A percentile compares a stretch with the other conserved stretches of the same genome.
These are phyloP conservation scores for Phanerodontia chrysosporium DNA, from an alignment of 768 basidiomycete species.

Conservation along the genomic window DNA sequence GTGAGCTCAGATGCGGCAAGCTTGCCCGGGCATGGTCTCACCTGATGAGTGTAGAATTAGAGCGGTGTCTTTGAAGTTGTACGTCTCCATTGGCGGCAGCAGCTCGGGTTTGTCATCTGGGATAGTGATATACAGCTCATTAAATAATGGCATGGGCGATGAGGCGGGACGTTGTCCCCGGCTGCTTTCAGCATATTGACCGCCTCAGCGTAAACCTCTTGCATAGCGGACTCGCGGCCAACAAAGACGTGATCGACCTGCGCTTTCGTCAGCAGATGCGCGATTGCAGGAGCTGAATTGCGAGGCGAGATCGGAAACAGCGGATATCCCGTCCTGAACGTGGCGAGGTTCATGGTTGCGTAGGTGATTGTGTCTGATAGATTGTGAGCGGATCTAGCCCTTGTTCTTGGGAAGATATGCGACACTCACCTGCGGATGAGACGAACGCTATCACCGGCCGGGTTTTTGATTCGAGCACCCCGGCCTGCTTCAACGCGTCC, in stretches of 20 bases:
- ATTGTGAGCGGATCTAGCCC: not conserved
- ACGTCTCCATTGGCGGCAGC: not conserved
- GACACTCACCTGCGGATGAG: not conserved
- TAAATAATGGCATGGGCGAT: slow-evolving; percentile 15
- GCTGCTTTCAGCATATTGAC: slow-evolving; percentile 15
- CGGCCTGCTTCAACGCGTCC: not conserved
- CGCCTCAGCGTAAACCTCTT: slow-evolving; percentile 18
- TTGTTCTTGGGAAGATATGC: not conserved
- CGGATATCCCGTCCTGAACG: slow-evolving; percentile 2
- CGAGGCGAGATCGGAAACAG: slow-evolving; percentile 22
- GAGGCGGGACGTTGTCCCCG: not conserved
- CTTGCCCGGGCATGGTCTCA: not conserved
- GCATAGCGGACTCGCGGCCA: slow-evolving; percentile 24
- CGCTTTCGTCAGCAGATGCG: slow-evolving; percentile 25
- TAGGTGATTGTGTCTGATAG: slow-evolving; percentile 7
- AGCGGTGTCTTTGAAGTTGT: slow-evolving; percentile 2
- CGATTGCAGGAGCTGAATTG: slow-evolving; percentile 24
- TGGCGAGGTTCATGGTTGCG: not conserved
- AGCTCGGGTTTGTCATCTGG: not conserved
- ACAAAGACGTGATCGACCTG: slow-evolving; percentile 24
- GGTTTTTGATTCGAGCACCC: no score
- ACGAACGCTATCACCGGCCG: not conserved
- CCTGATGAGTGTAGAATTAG: slow-evolving; percentile 21
- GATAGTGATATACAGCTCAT: slow-evolving; percentile 5
- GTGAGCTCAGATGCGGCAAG: not conserved